A percentile compares a stretch with the other conserved stretches of the same genome.
Conservation (phyloP, 1,284 basidiomycete genomes). For the Vanrija sp. region DNA sequence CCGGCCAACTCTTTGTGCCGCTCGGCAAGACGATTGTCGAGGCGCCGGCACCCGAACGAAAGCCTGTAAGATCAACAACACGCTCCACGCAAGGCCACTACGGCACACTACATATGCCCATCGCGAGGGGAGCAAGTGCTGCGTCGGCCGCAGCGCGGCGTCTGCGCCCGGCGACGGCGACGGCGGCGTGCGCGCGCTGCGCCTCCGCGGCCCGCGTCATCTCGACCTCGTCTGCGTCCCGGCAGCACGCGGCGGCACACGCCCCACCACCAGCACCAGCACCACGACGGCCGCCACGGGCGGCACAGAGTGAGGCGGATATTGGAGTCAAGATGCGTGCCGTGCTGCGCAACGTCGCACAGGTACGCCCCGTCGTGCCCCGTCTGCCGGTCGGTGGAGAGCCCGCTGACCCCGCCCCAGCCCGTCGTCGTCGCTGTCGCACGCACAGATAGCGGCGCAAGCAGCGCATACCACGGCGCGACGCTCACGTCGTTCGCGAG, state of each 20-base stretch:
- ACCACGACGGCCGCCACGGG: background rate
- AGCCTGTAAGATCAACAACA: too few species aligned
- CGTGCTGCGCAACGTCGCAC: conserved; percentile 48
- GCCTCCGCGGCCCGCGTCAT: background rate
- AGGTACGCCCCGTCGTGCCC: conserved; percentile 30
- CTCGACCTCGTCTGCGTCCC: too few species aligned
- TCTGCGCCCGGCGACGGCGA: too few species aligned
- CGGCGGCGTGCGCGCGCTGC: background rate
- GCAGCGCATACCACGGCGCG: conserved; percentile 64
- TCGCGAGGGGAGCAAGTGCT: too few species aligned
- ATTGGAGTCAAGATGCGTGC: conserved; percentile 25
- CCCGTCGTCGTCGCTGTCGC: conserved; percentile 47
- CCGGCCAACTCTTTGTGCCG: too few species aligned
- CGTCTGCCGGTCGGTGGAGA: background rate
- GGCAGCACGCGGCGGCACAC: background rate
- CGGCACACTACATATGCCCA: too few species aligned
- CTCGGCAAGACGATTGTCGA: too few species aligned
- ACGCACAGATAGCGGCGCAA: background rate
- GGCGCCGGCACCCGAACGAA: too few species aligned
- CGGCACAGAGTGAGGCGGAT: background rate
- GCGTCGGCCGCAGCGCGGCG: too few species aligned
- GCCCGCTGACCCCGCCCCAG: conserved; percentile 17
- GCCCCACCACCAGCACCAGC: too few species aligned
- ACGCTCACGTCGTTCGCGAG: conserved; percentile 89
- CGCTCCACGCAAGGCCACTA: too few species aligned